Evolutionary conservation across 2,329 filamentous ascomycete species (phyloP), one percentile per base, ranked within the genome.

Genomic region (Aspergillaceae sp.): DNA sequence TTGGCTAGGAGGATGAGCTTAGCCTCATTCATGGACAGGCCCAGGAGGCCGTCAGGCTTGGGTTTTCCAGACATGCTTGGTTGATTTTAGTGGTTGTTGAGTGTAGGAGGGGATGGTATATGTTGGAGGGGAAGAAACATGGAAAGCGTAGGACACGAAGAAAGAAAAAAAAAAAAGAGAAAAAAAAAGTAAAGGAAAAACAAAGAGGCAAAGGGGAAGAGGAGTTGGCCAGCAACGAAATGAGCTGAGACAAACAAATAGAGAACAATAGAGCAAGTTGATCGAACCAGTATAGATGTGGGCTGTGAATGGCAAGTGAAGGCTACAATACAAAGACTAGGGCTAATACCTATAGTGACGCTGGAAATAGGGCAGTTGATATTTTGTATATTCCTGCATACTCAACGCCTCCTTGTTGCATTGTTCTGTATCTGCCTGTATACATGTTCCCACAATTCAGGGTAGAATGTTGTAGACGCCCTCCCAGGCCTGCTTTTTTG

Each of bases 361-460:
- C 19, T 19, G 19, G 19, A 19, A 19, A 19, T 19, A 19, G 2
- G 19, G 19, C 19, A 19, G 19, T 19, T 19, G 19, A 19, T 19
- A 19, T 19, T 19, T 19, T 19, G 19, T 19, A 19, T 19, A 19
- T 19, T 19, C 19, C 19, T 19, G 19, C 19, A 9, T 8, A 38
- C 26, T 38, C 36, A 38, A 28, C 36, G 19, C 45, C 43, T 51
- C n/a, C 40, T 40, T 36, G 28, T 36, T 19, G 43, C 46, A 42
- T 51, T 57, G 34, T 43, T 58, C 43, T 63, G 66, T 32, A 73
- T 68, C 44, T 64, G 60, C 46, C 61, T 59, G 50, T 66, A 72
- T 29, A 73, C 65, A 48, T 61, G 55, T 33, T 64, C 63, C 71
- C 71, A 73, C 26, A 70, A 50, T 36, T 70, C 68, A 9, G 70